phyloP scores from a whole-genome alignment of 305 asterid genomes.

The Fraxinus platypoda region DNA sequence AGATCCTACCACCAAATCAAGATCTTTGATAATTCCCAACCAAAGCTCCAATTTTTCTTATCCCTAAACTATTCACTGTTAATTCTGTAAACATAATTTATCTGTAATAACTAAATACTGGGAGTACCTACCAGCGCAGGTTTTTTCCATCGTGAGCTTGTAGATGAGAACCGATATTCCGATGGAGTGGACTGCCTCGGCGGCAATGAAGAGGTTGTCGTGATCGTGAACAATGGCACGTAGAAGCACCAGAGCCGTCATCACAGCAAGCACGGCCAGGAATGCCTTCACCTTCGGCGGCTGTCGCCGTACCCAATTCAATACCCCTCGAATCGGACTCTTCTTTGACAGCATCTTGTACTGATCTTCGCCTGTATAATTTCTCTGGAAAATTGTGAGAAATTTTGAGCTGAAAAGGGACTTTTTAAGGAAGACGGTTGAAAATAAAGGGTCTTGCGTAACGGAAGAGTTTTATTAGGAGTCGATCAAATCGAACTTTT shows the following conservation, averaged over 20 bases:
- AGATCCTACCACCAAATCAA: not conserved
- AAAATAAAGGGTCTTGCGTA: not conserved
- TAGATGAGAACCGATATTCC: slow-evolving; percentile 81
- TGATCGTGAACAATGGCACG: slow-evolving; percentile 89
- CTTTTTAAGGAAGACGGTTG: not conserved
- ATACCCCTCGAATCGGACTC: slow-evolving; percentile 73
- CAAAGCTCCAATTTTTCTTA: slow-evolving; percentile 18
- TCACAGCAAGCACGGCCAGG: slow-evolving; percentile 72
- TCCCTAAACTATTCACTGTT: slow-evolving; percentile 8
- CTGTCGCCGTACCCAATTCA: slow-evolving; percentile 82
- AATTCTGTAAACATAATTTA: not conserved
- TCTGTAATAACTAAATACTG: not conserved
- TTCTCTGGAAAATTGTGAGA: not conserved
- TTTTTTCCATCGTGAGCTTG: slow-evolving; percentile 84
- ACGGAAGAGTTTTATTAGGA: not conserved
- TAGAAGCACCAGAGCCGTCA: slow-evolving; percentile 73
- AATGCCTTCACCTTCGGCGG: slow-evolving; percentile 92
- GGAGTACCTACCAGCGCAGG: slow-evolving; percentile 69
- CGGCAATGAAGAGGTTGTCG: slow-evolving; percentile 87
- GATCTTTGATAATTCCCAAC: slow-evolving; percentile 4
- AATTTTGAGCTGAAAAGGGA: not conserved
- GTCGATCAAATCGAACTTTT: not conserved
- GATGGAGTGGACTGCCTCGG: slow-evolving; percentile 85
- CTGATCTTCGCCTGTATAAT: not conserved
- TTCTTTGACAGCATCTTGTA: slow-evolving; percentile 53